Base-by-base conservation (phyloP, 768 basidiomycete species). In the Macrocybe gigantea region DNA sequence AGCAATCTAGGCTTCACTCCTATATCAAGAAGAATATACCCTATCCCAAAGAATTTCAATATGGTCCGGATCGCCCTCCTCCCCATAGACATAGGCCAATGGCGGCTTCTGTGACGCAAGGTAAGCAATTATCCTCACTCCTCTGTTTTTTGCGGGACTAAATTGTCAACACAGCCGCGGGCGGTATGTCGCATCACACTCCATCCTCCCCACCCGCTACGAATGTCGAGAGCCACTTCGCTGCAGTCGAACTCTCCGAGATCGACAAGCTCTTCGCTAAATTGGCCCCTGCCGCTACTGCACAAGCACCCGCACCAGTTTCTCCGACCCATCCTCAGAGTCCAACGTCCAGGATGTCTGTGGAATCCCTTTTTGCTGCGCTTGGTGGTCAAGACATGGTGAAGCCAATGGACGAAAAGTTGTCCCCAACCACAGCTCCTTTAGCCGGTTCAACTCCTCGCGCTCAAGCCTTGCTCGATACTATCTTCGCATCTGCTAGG, bases 41-140 rank as follows among this genome's bases (percentile, higher is more conserved):
- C 7, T 90, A 91, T 60, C 88, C 88, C 9, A 79, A 87, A 50
- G 72, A 85, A 49, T 87, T 71, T 58, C 74, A 77, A 49, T 87
- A 85, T 62, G 83, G 82, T 14, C 83, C 82, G 3, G 80, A 79
- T 52, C 68, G 75, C 32, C 82, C 78, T 5, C 84, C 83, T 5
- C 83, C 81, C 12, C 78, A 80, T 22, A 78, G 77, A 55, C 70
- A 60, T 44, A 53, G 60, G n/a, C 56, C 63, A 8, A 51, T 58
- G 10, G 54, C 63, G 1, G 48, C 61, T 10, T 53, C 59, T 33
- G 50, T 41, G 37, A 40, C 52, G 44, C 53, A 56, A 12, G 37
- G 60, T 60, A 39, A 54, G 22, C 4, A 1, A 15, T 48, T 45
- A 6, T 8, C 37, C 41, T 43, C 39, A 29, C 47, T 45, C 10